These are phyloP conservation scores for Aureobasidium sp. DNA, from an alignment of 2,329 filamentous ascomycete species.

Conservation along the genomic window DNA sequence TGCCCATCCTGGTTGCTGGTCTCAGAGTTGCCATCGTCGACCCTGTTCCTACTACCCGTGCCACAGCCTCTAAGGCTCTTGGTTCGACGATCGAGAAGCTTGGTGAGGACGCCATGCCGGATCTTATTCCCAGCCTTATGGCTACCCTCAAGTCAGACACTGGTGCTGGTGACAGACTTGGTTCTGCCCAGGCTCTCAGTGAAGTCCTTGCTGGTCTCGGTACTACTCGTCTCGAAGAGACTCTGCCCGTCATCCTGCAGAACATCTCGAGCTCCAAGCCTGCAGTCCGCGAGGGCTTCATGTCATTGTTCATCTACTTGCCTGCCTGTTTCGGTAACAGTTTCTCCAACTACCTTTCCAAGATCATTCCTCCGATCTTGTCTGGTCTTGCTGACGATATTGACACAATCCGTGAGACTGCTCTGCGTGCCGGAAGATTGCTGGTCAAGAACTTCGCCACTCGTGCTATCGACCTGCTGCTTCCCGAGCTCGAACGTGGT, in stretches of 20 bases:
- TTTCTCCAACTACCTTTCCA: constrained; percentile 90
- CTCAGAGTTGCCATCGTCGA: constrained; percentile 85
- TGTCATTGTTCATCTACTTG: constrained; percentile 99
- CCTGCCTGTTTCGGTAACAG: constrained; percentile 98
- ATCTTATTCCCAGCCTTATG: constrained; percentile 97
- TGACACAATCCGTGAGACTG: constrained; percentile 94
- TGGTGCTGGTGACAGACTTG: constrained; percentile 88
- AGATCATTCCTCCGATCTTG: constrained; percentile 91
- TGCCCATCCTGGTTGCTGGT: constrained; percentile 86
- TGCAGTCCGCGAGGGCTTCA: constrained; percentile 92
- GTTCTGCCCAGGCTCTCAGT: constrained; percentile 90
- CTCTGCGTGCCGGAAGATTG: constrained; percentile 82
- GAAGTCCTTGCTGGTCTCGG: constrained; percentile 94
- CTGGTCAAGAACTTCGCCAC: constrained; percentile 98
- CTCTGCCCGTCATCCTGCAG: constrained; percentile 87
- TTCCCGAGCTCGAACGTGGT: constrained; percentile 91
- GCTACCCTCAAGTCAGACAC: constrained; percentile 94
- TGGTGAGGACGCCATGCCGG: constrained; percentile 90
- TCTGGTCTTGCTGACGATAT: constrained; percentile 91
- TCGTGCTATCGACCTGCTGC: constrained; percentile 82
- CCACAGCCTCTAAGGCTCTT: constrained; percentile 89
- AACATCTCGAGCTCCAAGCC: constrained; percentile 89
- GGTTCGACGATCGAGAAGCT: constrained; percentile 97
- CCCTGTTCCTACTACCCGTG: constrained; percentile 90
- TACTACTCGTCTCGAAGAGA: constrained; percentile 87